Evolutionary conservation across 768 basidiomycete species (phyloP), one percentile per base, ranked within the genome.

Genomic region (Podaxis sp.): DNA sequence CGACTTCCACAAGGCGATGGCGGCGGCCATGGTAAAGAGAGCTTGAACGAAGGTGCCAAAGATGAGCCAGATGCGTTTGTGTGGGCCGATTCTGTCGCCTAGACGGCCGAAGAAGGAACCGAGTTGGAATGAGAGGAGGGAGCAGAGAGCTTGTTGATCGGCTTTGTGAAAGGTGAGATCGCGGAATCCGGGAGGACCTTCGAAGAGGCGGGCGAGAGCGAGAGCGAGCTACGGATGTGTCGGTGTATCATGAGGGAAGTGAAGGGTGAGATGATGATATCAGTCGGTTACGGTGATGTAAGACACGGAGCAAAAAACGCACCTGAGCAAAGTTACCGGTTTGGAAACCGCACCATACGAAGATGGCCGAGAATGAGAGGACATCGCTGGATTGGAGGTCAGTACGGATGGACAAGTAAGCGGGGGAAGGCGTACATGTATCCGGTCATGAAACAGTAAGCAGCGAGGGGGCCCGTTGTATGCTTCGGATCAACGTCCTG

Each of bases 341-440:
- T 73, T 93, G 91, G 73, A 93, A 93, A 13, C 88, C 91, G 72
- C 88, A 90, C 90, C 92, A 94, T 12, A 93, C 85, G 72, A 86
- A 93, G 52, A 91, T 77, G 2, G 92, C 88, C 49, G 89, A 85
- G 76, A 93, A 93, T 2, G 85, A 86, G 29, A 93, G 78, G 1
- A 84, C 83, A 68, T 90, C 88, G 13, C 90, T 92, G 36, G 24
- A n/a, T 62, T 15, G 22, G 36, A 22, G 11, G 19, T 41, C 11
- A 59, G 51, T 33, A 47, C 47, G 17, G 55, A 27, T 36, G 46
- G 12, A 27, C 52, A 56, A 38, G 38, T 19, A 59, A 22, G 11
- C 22, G 54, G 59, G 49, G 46, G 19, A 41, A 38, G 41, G 55
- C 88, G 66, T 63, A 89, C 89, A 90, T 85, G 75, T 83, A 88